Percentiles rank a stretch among this genome's conserved stretches.
Evolutionary conservation across 2,329 filamentous ascomycete genomes (phyloP).

Genomic region (Aspergillus ibericus): DNA sequence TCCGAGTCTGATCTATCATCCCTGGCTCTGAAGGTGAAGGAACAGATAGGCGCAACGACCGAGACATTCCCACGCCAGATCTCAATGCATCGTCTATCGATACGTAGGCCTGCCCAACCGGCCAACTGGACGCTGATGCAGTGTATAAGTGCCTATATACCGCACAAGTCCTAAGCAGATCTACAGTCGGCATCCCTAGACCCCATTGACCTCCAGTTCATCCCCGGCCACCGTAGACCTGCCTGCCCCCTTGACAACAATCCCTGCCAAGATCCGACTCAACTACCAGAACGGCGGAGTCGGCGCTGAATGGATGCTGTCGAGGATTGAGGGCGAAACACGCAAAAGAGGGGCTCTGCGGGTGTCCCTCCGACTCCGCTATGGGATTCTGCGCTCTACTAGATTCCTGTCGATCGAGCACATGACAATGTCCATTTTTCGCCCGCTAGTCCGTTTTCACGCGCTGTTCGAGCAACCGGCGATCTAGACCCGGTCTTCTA

Average conservation of each 20-base stretch:
- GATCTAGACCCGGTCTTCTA: conserved; percentile 16
- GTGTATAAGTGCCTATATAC: not conserved
- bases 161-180: not conserved
- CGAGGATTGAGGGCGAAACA: not conserved
- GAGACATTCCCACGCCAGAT: not conserved
- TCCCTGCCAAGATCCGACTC: conserved; percentile 7
- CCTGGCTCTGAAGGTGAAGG: not conserved
- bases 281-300: not conserved
- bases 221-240: not conserved
- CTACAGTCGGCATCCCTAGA: conserved; percentile 2
- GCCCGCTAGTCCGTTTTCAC: conserved; percentile 13
- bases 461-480: not conserved
- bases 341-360: conserved; percentile 14
- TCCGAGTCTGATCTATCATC: not conserved
- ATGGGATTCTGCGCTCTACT: conserved; percentile 3
- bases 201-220: not conserved
- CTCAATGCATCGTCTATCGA: conserved; percentile 2
- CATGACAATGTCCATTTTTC: conserved; percentile 23
- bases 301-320: not conserved
- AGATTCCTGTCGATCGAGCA: conserved; percentile 19
- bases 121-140: not conserved
- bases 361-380: conserved; percentile 10
- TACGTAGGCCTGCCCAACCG: conserved; percentile 4
- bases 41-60: not conserved
- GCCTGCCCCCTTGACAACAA: conserved; percentile 1